These are phyloP conservation scores for Nemania sp. DNA, from an alignment of 2,329 filamentous ascomycete species.

Conservation along the genomic window DNA sequence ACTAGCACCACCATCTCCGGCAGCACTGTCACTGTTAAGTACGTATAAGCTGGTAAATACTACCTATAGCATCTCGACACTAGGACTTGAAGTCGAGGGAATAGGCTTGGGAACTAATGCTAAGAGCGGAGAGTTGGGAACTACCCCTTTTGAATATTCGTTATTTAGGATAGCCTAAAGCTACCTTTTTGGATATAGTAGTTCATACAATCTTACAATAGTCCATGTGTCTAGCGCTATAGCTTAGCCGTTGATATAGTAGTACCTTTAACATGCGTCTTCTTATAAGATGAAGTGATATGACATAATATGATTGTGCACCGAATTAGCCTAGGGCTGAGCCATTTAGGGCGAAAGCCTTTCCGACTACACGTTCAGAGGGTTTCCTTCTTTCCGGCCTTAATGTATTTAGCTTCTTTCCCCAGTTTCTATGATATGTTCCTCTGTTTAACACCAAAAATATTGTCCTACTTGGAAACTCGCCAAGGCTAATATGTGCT, in stretches of 20 bases:
- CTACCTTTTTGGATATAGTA: constrained; percentile 1
- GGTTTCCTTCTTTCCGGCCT: no score
- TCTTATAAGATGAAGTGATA: no score
- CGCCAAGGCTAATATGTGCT: no score
- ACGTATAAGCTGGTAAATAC: constrained; percentile 14
- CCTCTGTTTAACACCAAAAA: no score
- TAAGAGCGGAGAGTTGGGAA: not conserved
- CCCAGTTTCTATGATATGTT: no score
- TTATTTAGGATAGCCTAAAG: not conserved
- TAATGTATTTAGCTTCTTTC: no score
- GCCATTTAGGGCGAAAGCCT: no score
- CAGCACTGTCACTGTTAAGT: constrained; percentile 21
- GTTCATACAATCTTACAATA: constrained; percentile 3
- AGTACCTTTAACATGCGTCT: no score
- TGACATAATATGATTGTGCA: no score
- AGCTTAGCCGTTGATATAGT: not conserved
- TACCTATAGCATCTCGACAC: not conserved
- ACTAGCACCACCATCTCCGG: constrained; percentile 30
- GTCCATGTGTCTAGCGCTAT: not conserved
- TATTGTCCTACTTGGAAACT: no score
- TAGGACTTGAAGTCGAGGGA: not conserved
- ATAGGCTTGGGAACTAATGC: not conserved
- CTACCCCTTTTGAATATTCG: not conserved
- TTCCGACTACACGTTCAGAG: no score
- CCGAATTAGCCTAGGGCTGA: no score